Percentiles rank a stretch among this genome's conserved stretches.
Conservation (phyloP, 225 moss, liverwort and hornwort species). For the Pseudoscleropodium purum region DNA sequence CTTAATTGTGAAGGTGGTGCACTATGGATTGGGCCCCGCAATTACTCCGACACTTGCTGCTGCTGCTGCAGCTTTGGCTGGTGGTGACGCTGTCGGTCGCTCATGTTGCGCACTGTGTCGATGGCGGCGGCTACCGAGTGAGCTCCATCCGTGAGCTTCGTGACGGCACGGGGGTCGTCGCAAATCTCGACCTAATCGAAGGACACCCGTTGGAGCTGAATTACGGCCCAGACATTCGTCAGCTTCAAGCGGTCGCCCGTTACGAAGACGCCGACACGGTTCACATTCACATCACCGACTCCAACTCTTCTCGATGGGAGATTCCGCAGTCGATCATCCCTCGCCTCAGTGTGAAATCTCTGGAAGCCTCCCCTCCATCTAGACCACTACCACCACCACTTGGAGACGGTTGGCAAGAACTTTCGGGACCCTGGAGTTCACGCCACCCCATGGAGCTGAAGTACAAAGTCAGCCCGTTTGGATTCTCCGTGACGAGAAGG, state of each 20-base stretch:
- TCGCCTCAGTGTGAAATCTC: not conserved
- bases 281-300: slow-evolving; percentile 31
- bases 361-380: not conserved
- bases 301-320: slow-evolving; percentile 21
- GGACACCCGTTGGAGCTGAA: not conserved
- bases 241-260: slow-evolving; percentile 12
- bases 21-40: not conserved
- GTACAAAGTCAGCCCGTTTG: slow-evolving; percentile 55
- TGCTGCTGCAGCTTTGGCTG: slow-evolving; percentile 3
- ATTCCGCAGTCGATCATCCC: slow-evolving; percentile 17
- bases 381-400: not conserved
- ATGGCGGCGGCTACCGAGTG: slow-evolving; percentile 18
- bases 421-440: not conserved
- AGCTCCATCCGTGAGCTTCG: slow-evolving; percentile 6
- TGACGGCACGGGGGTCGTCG: slow-evolving; percentile 26
- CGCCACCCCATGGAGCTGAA: slow-evolving; percentile 27
- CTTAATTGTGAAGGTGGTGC: not conserved
- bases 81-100: not conserved
- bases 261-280: slow-evolving; percentile 10
- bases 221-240: slow-evolving; percentile 20
- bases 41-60: not conserved
- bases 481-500: slow-evolving; percentile 52
- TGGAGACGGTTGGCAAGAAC: not conserved
- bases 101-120: not conserved
- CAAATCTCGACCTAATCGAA: slow-evolving; percentile 4